Evolutionary conservation across 441 rosid species (phyloP).

Genomic region (Raphanus hybrid): DNA sequence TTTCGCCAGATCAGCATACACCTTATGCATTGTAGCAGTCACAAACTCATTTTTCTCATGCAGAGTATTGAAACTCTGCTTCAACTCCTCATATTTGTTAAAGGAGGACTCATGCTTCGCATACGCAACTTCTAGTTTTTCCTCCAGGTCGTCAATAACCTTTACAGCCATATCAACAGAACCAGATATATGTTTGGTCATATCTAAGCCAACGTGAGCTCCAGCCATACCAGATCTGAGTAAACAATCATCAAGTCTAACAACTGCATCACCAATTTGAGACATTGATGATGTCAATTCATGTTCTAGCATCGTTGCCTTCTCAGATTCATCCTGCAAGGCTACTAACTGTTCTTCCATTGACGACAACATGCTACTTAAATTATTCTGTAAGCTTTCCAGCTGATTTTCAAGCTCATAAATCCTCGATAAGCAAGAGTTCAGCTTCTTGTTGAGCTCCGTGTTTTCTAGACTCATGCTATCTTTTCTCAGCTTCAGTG

Average conservation of each 20-base stretch:
- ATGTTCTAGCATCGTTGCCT: constrained; percentile 57
- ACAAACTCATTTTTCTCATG: constrained; percentile 53
- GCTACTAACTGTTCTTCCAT: constrained; percentile 61
- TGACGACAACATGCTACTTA: constrained; percentile 53
- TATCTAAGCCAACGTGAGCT: constrained; percentile 51
- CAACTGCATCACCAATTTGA: constrained; percentile 59
- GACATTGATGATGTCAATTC: constrained; percentile 59
- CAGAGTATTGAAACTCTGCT: constrained; percentile 58
- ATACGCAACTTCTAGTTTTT: constrained; percentile 60
- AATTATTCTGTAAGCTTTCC: constrained; percentile 57
- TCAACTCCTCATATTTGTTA: constrained; percentile 54
- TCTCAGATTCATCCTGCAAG: constrained; percentile 62
- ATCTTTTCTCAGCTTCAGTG: constrained; percentile 50
- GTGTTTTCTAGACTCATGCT: constrained; percentile 58
- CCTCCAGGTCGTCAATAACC: constrained; percentile 62
- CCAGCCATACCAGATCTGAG: constrained; percentile 46
- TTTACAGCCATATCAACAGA: constrained; percentile 69
- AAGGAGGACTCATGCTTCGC: constrained; percentile 53
- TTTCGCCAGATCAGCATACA: constrained; percentile 61
- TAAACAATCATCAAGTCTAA: constrained; percentile 63
- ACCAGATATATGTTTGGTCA: constrained; percentile 50
- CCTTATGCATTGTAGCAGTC: constrained; percentile 46
- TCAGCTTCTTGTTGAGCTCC: constrained; percentile 58
- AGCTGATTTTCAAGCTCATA: constrained; percentile 67
- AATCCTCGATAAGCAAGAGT: constrained; percentile 47